These are phyloP conservation scores for sunflower (Helianthus annuus) DNA, from an alignment of 129 eudicot genomes.

Conservation along the genomic window HanXRQr2.0-SUNRISE NC_035442.2:6410529-6411028, in stretches of 20 bases:
- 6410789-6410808: conserved; percentile 39
- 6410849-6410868: background rate
- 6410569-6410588: conserved; percentile 83
- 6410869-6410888: conserved; percentile 8
- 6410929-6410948: background rate
- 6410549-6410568: conserved; percentile 36
- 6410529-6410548: background rate
- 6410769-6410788: conserved; percentile 53
- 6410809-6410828: conserved; percentile 38
- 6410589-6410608: conserved; percentile 74
- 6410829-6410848: conserved; percentile 51
- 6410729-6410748: conserved; percentile 36
- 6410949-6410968: background rate
- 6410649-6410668: conserved; percentile 23
- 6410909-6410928: background rate
- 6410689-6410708: conserved; percentile 7
- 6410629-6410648: conserved; percentile 41
- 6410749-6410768: conserved; percentile 64
- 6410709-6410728: conserved; percentile 32
- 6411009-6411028: conserved; percentile 1
- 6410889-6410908: background rate
- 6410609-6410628: conserved; percentile 70
- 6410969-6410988: background rate
- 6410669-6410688: conserved; percentile 8
- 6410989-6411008: background rate